Base-by-base conservation (phyloP, 768 basidiomycete species). In the Boletus insuetus region DNA sequence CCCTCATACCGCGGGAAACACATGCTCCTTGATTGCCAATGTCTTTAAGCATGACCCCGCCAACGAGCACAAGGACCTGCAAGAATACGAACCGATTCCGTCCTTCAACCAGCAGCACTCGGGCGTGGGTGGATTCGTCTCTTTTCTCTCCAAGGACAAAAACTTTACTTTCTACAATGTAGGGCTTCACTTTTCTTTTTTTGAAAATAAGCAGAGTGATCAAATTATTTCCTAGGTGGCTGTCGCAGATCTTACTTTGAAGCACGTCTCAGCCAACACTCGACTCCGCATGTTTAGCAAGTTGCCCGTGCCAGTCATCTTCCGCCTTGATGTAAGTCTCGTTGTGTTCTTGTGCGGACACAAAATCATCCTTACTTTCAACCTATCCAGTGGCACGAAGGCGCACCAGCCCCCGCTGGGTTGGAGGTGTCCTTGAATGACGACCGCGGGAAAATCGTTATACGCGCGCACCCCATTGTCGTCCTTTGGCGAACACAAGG, bases 1-100 rank as follows among this genome's bases (percentile, higher is more conserved):
- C 16, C 38, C 55, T 3, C 51, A 59, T 17, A 31, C 26, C 19
- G 39, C 43, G 3, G 50, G 55, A 39, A 44, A 41, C 7, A 16
- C 50, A 35, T 49, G 41, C 34, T 52, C 58, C 13, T 49, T 59
- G 55, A 43, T 59, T 17, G 55, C 55, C 16, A 34, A 57, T n/a
- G 40, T 59, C 2, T 45, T 58, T 13, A 43, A 55, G n/a, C 26
- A 32, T 20, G 14, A 11, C n/a, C 24, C 32, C 2, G 39, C 16
- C 8, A 42, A 51, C 9, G 22, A 22, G 22, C 22, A 22, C 22
- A 22, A 22, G 22, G 22, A 22, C 22, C 22, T 22, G 22, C 26
- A 22, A 22, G 22, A 22, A 22, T 22, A 38, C 6, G 46, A 46
- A 19, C 46, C 46, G 0, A 14, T 46, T 10, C 46, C 46, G 2